Percentiles rank a stretch among this genome's conserved stretches.
These are phyloP conservation scores for Candida loeiensis DNA, from an alignment of 805 yeast species.

Conservation along the genomic window DNA sequence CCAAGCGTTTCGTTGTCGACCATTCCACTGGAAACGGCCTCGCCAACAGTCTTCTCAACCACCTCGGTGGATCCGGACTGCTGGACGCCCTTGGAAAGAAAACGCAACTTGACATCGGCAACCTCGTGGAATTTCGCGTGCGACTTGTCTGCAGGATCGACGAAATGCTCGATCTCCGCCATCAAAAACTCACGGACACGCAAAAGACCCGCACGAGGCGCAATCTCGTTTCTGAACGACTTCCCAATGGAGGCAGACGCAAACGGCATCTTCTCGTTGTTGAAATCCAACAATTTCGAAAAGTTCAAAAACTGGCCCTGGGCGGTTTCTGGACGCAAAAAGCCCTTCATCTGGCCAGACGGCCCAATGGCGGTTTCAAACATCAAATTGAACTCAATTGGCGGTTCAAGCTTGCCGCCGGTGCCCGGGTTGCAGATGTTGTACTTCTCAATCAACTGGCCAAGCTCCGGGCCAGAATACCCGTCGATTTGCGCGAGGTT, in stretches of 20 bases:
- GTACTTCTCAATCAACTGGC: conserved; percentile 78
- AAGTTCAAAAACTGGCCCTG: conserved; percentile 98
- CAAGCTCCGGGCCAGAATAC: conserved; percentile 87
- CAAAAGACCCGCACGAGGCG: conserved; percentile 95
- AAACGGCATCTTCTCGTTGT: conserved; percentile 96
- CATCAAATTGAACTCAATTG: conserved; percentile 96
- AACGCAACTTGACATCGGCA: conserved; percentile 64
- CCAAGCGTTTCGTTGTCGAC: conserved; percentile 97
- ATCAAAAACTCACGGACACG: conserved; percentile 98
- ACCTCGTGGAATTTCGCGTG: conserved; percentile 81
- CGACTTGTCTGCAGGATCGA: conserved; percentile 84
- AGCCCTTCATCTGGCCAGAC: conserved; percentile 93
- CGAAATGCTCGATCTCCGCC: conserved; percentile 99
- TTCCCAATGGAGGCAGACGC: conserved; percentile 99
- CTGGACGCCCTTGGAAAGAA: conserved; percentile 86
- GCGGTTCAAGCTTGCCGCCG: conserved; percentile 80
- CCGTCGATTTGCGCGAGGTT: conserved; percentile 95
- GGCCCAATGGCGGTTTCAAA: conserved; percentile 99
- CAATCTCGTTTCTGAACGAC: conserved; percentile 97
- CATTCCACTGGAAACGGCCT: conserved; percentile 83
- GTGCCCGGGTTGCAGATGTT: conserved; percentile 90
- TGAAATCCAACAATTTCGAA: conserved; percentile 86
- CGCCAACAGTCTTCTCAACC: conserved; percentile 68
- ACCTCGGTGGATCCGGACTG: conserved; percentile 76
- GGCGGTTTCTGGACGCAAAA: conserved; percentile 97